These are phyloP conservation scores for Lycium ferocissimum DNA, from an alignment of 257 asterid genomes.

Conservation along the genomic window DNA sequence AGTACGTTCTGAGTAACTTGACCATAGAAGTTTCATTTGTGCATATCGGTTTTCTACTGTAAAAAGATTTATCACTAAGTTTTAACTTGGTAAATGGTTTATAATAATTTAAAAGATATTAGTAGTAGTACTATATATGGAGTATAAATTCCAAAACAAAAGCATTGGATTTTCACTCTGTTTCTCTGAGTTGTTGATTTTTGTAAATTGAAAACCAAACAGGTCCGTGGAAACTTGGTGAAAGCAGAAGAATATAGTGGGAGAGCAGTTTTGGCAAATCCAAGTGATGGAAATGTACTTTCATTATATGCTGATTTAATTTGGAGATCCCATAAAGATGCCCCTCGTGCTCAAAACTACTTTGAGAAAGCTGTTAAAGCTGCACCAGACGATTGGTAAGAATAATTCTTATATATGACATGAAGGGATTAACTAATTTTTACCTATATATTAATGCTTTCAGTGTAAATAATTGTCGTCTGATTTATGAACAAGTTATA, in stretches of 20 bases:
- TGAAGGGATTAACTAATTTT: not conserved
- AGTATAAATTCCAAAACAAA: too few species aligned
- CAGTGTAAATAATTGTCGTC: too few species aligned
- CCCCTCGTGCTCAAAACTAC: conserved; percentile 48
- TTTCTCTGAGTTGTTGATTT: not conserved
- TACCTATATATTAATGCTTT: too few species aligned
- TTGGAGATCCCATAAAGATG: conserved; percentile 49
- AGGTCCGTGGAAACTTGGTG: conserved; percentile 48
- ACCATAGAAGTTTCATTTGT: not conserved
- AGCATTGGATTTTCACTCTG: too few species aligned
- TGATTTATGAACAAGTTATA: too few species aligned
- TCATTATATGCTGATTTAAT: conserved; percentile 57
- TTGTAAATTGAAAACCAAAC: not conserved
- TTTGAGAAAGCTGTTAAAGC: conserved; percentile 54
- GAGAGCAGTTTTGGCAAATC: conserved; percentile 58
- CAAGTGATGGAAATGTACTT: conserved; percentile 48
- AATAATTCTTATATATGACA: not conserved
- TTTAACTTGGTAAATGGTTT: not conserved
- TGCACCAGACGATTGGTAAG: conserved; percentile 57
- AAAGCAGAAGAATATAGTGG: conserved; percentile 62
- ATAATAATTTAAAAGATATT: not conserved
- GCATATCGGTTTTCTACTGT: too few species aligned
- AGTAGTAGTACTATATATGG: too few species aligned
- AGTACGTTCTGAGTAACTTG: not conserved
- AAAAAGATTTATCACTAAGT: not conserved